Conservation (phyloP, 2,329 filamentous ascomycete genomes). For the Helotiales sp. region DNA sequence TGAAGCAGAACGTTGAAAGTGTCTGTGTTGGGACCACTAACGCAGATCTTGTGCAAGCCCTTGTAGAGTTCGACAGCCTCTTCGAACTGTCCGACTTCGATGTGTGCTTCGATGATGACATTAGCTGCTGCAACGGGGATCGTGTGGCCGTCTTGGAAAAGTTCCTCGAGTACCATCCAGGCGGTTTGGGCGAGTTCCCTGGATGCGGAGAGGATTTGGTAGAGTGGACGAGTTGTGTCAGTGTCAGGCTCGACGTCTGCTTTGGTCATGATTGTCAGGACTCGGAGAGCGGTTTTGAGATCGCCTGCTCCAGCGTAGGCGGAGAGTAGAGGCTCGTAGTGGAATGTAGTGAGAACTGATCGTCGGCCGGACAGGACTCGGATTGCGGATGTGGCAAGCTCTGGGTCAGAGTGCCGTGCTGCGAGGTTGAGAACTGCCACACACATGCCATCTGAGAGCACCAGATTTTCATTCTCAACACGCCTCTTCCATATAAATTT, state of each 20-base stretch:
- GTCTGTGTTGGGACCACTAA: conserved; percentile 51
- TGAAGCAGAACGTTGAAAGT: conserved; percentile 66
- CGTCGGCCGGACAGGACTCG: conserved; percentile 64
- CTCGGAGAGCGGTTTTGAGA: conserved; percentile 67
- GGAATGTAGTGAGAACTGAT: conserved; percentile 63
- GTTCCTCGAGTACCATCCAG: conserved; percentile 59
- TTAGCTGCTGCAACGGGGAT: conserved; percentile 59
- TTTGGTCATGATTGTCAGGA: conserved; percentile 75
- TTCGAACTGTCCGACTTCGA: conserved; percentile 48
- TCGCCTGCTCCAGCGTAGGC: conserved; percentile 68
- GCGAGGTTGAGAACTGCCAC: conserved; percentile 74
- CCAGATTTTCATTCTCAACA: conserved; percentile 59
- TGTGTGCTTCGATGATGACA: conserved; percentile 44
- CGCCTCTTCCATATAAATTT: conserved; percentile 72
- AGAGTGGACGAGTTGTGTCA: conserved; percentile 68
- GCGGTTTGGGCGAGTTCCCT: conserved; percentile 52
- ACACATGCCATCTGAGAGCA: conserved; percentile 68
- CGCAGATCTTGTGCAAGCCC: conserved; percentile 57
- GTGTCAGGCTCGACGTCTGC: conserved; percentile 62
- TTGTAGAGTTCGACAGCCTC: conserved; percentile 66
- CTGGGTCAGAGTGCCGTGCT: conserved; percentile 68
- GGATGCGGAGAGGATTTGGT: conserved; percentile 56
- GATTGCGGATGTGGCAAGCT: conserved; percentile 74
- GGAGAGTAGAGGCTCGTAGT: conserved; percentile 81
- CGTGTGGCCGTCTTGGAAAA: conserved; percentile 54